phyloP scores from a whole-genome alignment of 2,329 filamentous ascomycete species.

The Talaromyces sp. region DNA sequence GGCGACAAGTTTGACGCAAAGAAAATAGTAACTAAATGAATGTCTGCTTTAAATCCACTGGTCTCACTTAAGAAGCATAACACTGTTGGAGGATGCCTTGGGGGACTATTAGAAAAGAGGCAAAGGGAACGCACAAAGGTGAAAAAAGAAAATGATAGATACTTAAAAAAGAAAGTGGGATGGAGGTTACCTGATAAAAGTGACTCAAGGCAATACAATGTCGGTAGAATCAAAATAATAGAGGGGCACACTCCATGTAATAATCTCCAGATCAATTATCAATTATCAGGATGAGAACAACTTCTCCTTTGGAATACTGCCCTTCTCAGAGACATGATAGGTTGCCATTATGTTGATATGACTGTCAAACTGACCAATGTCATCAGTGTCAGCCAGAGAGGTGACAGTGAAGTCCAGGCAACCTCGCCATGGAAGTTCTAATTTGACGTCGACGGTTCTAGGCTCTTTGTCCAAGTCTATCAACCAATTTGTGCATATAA shows the following conservation, averaged over 20 bases:
- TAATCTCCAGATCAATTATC: not conserved
- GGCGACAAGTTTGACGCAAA: not conserved
- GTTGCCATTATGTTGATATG: not conserved
- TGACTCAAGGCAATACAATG: conserved; percentile 1
- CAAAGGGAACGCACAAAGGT: not conserved
- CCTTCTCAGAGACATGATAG: not conserved
- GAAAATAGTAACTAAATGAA: not conserved
- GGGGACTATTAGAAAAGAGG: not conserved
- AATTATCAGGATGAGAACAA: not conserved
- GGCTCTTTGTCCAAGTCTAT: not conserved
- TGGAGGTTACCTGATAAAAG: not conserved
- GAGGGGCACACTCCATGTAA: not conserved
- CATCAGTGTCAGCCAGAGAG: not conserved
- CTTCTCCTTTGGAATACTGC: not conserved
- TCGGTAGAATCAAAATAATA: conserved; percentile 2
- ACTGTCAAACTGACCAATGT: not conserved
- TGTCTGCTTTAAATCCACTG: not conserved
- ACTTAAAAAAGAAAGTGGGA: not conserved
- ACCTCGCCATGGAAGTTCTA: not conserved
- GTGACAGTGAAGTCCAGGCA: not conserved
- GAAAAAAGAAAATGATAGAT: not conserved
- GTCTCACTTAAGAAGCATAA: not conserved
- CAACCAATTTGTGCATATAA: not conserved
- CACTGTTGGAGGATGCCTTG: not conserved
- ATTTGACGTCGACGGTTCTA: not conserved